phyloP scores from a whole-genome alignment of 306 rosid species.

The Cucumis sativus region DNA sequence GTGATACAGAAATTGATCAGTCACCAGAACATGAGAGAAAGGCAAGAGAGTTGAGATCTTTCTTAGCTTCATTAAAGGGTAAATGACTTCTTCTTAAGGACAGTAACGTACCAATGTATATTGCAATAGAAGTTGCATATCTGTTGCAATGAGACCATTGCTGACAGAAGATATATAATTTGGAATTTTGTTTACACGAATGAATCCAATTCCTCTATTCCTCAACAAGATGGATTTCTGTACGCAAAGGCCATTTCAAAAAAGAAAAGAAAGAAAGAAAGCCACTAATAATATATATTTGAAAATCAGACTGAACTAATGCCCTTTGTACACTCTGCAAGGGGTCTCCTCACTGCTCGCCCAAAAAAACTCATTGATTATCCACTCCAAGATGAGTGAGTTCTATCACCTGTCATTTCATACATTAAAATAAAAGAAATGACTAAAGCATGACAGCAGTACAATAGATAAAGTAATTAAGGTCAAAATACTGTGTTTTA shows the following conservation, averaged over 20 bases:
- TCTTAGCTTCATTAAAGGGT: conserved; percentile 39
- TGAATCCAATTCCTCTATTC: not conserved
- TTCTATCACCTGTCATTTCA: not conserved
- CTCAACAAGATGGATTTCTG: not conserved
- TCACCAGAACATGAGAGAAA: conserved; percentile 55
- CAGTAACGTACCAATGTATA: not conserved
- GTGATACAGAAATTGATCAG: conserved; percentile 54
- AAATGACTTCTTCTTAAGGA: not conserved
- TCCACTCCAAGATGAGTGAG: not conserved
- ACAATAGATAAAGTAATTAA: not conserved
- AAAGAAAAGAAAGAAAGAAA: not conserved
- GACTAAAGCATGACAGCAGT: not conserved
- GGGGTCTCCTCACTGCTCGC: not conserved
- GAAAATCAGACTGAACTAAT: not conserved
- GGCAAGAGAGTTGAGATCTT: conserved; percentile 51
- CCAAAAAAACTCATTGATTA: not conserved
- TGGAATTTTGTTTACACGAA: not conserved
- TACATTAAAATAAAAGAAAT: not conserved
- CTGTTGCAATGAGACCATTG: no score
- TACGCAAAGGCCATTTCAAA: not conserved
- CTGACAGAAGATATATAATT: not conserved
- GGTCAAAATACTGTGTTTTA: conserved; percentile 1
- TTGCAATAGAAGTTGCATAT: not conserved
- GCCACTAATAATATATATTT: not conserved
- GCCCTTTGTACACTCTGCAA: not conserved